Percentiles rank a stretch among this genome's conserved stretches.
phyloP scores from a whole-genome alignment of 2,329 filamentous ascomycete genomes.

The Diaporthe ampelina region DNA sequence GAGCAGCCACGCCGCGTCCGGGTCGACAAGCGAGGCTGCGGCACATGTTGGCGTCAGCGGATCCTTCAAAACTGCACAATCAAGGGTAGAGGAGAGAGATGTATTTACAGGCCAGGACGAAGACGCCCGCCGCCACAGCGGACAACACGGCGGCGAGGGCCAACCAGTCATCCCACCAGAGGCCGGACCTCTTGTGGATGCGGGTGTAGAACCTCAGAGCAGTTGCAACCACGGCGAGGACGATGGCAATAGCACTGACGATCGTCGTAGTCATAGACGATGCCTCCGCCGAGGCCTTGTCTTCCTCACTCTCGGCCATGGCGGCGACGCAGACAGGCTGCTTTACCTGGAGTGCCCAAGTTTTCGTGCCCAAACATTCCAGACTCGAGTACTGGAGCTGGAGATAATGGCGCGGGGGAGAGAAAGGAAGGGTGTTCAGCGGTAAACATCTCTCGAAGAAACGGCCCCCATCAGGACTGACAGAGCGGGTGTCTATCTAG shows the following conservation, averaged over 20 bases:
- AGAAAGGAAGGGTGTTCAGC: not conserved
- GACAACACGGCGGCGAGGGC: slow-evolving; percentile 10
- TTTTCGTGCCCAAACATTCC: not conserved
- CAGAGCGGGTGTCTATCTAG: not conserved
- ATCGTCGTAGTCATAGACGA: not conserved
- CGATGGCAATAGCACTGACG: slow-evolving; percentile 31
- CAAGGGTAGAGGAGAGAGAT: not conserved
- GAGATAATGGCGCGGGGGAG: not conserved
- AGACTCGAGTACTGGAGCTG: not conserved
- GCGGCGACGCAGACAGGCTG: not conserved
- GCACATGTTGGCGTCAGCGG: not conserved
- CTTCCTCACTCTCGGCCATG: not conserved
- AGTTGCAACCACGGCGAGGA: slow-evolving; percentile 5
- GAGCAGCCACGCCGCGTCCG: slow-evolving; percentile 15
- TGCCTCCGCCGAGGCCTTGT: not conserved
- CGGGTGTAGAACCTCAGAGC: slow-evolving; percentile 30
- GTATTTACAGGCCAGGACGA: slow-evolving; percentile 35
- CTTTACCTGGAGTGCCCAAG: not conserved
- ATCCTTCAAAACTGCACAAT: not conserved
- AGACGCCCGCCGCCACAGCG: slow-evolving; percentile 20
- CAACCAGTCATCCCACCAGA: slow-evolving; percentile 36
- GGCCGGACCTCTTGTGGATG: slow-evolving; percentile 2
- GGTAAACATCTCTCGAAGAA: not conserved
- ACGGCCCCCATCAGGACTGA: not conserved
- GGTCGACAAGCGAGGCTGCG: slow-evolving; percentile 12